A percentile compares a stretch with the other conserved stretches of the same genome.
phyloP scores from a whole-genome alignment of 495 filamentous ascomycete species.

The Aspergillus olivimuriae region DNA sequence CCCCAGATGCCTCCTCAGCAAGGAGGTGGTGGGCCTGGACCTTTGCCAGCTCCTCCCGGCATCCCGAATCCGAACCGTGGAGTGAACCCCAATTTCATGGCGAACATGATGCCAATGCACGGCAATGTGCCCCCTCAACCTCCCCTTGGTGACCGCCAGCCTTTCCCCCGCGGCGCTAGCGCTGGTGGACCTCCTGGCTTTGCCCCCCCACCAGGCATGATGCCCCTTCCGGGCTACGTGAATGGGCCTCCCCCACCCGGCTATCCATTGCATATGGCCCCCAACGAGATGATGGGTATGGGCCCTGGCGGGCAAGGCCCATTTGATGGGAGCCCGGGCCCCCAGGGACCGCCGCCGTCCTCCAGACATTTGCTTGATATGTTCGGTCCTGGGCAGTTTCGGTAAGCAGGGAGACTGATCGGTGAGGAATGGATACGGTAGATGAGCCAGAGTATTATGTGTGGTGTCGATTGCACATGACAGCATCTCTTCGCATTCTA shows the following conservation, averaged over 20 bases:
- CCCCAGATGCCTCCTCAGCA: constrained; percentile 32
- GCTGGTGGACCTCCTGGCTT: constrained; percentile 15
- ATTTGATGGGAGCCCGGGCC: constrained; percentile 34
- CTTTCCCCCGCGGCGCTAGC: constrained; percentile 30
- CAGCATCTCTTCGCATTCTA: no score
- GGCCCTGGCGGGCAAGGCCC: constrained; percentile 29
- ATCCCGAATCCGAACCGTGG: constrained; percentile 35
- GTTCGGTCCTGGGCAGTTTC: constrained; percentile 39
- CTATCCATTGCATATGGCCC: constrained; percentile 42
- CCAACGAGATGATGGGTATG: constrained; percentile 38
- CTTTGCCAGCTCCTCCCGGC: constrained; percentile 42
- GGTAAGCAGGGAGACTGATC: constrained; percentile 11
- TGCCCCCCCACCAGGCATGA: constrained; percentile 41
- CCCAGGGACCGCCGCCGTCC: constrained; percentile 36
- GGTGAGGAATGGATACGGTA: no score
- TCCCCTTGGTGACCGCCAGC: constrained; percentile 34
- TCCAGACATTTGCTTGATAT: constrained; percentile 41
- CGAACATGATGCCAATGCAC: constrained; percentile 42
- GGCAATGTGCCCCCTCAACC: constrained; percentile 27
- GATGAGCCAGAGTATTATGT: no score
- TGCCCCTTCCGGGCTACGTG: constrained; percentile 47
- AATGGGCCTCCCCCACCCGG: constrained; percentile 39
- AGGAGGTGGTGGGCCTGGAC: constrained; percentile 27
- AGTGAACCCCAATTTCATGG: constrained; percentile 36
- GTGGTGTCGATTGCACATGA: no score